Conservation (phyloP, 2,329 filamentous ascomycete species). For the Penicillium sclerotigenum region DNA sequence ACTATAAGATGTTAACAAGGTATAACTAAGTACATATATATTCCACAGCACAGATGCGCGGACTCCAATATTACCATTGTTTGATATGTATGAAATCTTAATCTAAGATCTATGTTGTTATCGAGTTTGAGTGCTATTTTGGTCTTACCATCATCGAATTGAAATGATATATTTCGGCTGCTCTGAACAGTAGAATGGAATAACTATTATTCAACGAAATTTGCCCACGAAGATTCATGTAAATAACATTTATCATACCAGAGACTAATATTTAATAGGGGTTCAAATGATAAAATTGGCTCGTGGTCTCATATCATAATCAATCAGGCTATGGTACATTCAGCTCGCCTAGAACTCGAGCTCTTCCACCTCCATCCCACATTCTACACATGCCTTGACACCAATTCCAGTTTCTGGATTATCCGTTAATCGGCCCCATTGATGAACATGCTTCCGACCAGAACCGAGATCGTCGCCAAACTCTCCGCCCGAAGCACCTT, state of each 20-base stretch:
- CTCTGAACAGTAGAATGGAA: neutral
- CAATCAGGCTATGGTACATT: conserved; percentile 1
- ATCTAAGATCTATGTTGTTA: neutral
- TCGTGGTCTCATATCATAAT: neutral
- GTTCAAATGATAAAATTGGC: neutral
- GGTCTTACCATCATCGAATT: neutral
- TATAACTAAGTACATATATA: too few species aligned
- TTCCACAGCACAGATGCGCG: neutral
- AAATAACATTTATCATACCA: neutral
- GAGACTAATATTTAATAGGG: neutral
- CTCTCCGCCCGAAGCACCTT: conserved; percentile 45
- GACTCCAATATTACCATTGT: neutral
- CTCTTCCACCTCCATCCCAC: conserved; percentile 67
- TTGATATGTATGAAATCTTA: neutral
- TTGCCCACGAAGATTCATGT: neutral
- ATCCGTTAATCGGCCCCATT: conserved; percentile 66
- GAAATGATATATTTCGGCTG: neutral
- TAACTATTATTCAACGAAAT: neutral
- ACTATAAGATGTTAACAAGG: neutral
- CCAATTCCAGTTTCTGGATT: conserved; percentile 56
- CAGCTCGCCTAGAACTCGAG: conserved; percentile 52
- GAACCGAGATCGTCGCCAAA: conserved; percentile 76
- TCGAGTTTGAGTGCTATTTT: neutral
- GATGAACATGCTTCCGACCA: conserved; percentile 76
- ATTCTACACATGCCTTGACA: conserved; percentile 69